A percentile compares a stretch with the other conserved stretches of the same genome.
These are phyloP conservation scores for Agrocybe praecox DNA, from an alignment of 768 basidiomycete species.

Conservation along the genomic window DNA sequence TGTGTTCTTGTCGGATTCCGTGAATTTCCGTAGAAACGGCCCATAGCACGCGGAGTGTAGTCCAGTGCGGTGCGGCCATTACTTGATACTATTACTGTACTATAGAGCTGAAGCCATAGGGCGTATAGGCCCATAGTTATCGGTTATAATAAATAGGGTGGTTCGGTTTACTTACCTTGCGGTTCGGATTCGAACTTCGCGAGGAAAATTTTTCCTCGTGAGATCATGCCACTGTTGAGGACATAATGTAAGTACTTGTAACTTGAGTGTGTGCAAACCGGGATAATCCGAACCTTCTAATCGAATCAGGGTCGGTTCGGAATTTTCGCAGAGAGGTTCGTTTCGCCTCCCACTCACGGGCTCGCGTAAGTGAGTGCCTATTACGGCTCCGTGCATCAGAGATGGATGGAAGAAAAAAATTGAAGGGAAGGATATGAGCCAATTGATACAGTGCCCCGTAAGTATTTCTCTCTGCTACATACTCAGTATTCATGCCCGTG, in stretches of 20 bases:
- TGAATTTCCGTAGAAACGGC: neutral
- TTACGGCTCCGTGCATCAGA: neutral
- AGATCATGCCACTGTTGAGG: neutral
- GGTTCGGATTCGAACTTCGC: neutral
- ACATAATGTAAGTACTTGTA: no score
- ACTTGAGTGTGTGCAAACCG: no score
- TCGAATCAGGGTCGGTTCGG: neutral
- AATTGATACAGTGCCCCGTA: no score
- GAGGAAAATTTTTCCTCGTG: neutral
- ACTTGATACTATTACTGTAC: no score
- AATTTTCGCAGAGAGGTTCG: neutral
- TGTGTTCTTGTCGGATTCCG: neutral
- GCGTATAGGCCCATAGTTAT: no score
- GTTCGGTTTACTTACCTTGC: neutral
- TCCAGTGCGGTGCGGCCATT: no score
- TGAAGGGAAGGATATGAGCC: neutral
- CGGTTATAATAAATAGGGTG: neutral
- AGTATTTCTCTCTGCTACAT: no score
- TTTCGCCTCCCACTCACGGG: neutral
- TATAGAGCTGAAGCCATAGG: no score
- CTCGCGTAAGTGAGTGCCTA: no score
- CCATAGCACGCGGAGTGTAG: no score
- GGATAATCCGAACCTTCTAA: neutral
- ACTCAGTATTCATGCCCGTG: neutral
- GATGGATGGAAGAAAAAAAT: neutral